Evolutionary conservation across 2,329 filamentous ascomycete genomes (phyloP).

Genomic region (Monascus ruber): DNA sequence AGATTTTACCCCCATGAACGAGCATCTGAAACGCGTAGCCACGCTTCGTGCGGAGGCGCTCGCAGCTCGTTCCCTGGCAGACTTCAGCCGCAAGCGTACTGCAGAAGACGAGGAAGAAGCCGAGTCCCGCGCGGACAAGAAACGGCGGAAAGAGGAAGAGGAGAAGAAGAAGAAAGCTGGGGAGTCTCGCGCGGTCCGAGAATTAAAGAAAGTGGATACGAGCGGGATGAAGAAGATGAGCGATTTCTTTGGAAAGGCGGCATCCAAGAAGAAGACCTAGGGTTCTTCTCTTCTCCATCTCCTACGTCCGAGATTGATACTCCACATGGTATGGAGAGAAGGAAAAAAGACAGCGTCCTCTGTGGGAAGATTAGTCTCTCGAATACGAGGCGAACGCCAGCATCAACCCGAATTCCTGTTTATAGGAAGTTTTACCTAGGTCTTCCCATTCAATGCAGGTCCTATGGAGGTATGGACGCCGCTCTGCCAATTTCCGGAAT

Average conservation of each 20-base stretch:
- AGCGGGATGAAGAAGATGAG: conserved; percentile 96
- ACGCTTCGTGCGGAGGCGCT: conserved; percentile 60
- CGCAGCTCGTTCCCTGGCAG: conserved; percentile 48
- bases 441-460: too few relatives aligned
- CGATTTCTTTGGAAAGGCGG: conserved; percentile 70
- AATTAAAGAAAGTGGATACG: conserved; percentile 82
- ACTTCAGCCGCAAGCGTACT: conserved; percentile 33
- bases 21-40: conserved; percentile 56
- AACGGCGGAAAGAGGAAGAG: conserved; percentile 75
- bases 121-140: conserved; percentile 60
- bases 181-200: conserved; percentile 63
- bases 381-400: not conserved
- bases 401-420: too few relatives aligned
- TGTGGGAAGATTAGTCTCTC: not conserved
- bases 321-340: too few relatives aligned
- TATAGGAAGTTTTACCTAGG: too few relatives aligned
- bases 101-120: conserved; percentile 32
- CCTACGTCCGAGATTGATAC: not conserved
- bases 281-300: not conserved
- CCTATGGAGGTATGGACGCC: too few relatives aligned
- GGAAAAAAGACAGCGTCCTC: not conserved
- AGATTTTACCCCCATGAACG: conserved; percentile 60
- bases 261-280: conserved; percentile 24
- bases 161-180: conserved; percentile 69
- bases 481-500: too few relatives aligned